Evolutionary conservation across 148 eudicot genomes (phyloP).

Genomic region (Fagopyrum esculentum): DNA sequence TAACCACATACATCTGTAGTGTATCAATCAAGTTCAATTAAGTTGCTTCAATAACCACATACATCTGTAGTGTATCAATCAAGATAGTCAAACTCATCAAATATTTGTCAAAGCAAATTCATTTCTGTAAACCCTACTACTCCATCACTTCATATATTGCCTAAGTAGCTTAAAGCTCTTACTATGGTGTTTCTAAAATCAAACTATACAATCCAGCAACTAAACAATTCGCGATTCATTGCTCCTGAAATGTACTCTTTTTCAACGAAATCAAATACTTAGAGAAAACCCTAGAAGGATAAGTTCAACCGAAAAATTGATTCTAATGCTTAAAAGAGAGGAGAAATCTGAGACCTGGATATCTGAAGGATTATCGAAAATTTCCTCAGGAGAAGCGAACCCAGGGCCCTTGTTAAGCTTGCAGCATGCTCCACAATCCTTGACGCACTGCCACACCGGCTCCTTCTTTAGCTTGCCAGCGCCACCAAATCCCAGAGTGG

Average conservation of each 20-base stretch:
- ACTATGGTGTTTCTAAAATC: neutral
- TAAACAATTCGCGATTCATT: neutral
- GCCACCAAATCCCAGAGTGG: constrained; percentile 4
- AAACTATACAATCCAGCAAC: neutral
- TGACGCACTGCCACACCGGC: constrained; percentile 67
- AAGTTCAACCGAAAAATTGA: neutral
- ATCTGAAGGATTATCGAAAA: constrained; percentile 66
- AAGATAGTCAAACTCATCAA: neutral
- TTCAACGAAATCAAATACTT: neutral
- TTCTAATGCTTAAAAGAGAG: neutral
- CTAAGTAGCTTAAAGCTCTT: neutral
- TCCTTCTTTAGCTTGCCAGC: constrained; percentile 41
- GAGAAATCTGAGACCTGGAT: constrained; percentile 33
- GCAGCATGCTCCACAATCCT: constrained; percentile 89
- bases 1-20: no score
- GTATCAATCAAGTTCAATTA: no score
- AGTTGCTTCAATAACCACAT: neutral
- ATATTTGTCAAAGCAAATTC: neutral
- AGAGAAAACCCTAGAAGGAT: neutral
- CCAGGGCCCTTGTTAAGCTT: constrained; percentile 78
- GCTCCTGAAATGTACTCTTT: neutral
- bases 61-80: neutral
- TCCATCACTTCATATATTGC: neutral
- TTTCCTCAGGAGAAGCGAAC: constrained; percentile 78
- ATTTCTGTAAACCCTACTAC: neutral